These are phyloP conservation scores for Sclerotinia sclerotiorum DNA, from an alignment of 2,329 filamentous ascomycete genomes.

Conservation along the genomic window DNA sequence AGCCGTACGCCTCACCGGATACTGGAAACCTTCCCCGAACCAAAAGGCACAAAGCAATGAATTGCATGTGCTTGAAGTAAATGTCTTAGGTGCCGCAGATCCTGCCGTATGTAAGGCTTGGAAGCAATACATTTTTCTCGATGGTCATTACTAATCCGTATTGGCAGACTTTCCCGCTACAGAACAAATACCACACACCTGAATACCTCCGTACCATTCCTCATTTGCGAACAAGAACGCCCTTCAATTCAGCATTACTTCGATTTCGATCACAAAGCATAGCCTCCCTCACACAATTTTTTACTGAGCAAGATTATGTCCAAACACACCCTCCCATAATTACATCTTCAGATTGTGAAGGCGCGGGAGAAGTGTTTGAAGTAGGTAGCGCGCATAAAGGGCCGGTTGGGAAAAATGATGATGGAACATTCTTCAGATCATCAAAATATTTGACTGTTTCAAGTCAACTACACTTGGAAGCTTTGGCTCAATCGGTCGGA, in stretches of 20 bases:
- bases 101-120: conserved; percentile 61
- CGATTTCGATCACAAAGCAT: conserved; percentile 81
- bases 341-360: conserved; percentile 96
- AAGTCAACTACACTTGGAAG: conserved; percentile 90
- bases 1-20: conserved; percentile 73
- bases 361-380: conserved; percentile 89
- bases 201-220: conserved; percentile 88
- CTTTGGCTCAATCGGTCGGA: conserved; percentile 81
- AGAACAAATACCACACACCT: conserved; percentile 91
- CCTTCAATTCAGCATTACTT: conserved; percentile 76
- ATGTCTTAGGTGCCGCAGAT: conserved; percentile 74
- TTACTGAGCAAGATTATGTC: conserved; percentile 67
- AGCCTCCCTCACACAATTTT: conserved; percentile 71
- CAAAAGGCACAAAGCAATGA: conserved; percentile 74
- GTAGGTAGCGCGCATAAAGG: conserved; percentile 45
- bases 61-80: conserved; percentile 69
- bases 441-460: conserved; percentile 97
- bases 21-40: conserved; percentile 69
- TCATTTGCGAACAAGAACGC: conserved; percentile 80
- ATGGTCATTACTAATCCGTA: conserved; percentile 28
- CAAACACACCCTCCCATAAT: conserved; percentile 92
- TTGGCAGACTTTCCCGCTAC: conserved; percentile 78
- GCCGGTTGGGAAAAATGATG: conserved; percentile 37
- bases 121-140: not conserved
- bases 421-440: conserved; percentile 71